phyloP scores from a whole-genome alignment of 176 grass and related monocot species.

The Zoysia pacifica region DNA sequence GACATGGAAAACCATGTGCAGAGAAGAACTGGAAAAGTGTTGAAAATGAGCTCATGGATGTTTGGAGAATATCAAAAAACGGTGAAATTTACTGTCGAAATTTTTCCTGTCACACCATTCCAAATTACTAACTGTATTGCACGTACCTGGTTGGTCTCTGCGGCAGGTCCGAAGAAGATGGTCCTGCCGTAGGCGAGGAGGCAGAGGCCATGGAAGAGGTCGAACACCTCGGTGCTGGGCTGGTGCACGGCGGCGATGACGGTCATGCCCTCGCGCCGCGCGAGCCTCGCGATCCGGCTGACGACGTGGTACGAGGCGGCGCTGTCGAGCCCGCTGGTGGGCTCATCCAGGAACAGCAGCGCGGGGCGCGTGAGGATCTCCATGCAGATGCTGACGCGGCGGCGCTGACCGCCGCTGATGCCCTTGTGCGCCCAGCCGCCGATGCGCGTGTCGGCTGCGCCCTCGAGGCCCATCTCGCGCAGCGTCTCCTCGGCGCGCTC shows the following conservation, averaged over 20 bases:
- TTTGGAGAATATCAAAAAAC: no score
- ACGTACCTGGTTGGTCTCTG: not conserved
- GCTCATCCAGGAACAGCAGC: conserved; percentile 45
- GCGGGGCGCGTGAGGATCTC: not conserved
- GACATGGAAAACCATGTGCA: not conserved
- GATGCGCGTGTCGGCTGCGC: not conserved
- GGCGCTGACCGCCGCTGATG: not conserved
- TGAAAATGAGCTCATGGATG: no score
- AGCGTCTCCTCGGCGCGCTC: not conserved
- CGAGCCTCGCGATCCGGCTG: conserved; percentile 34
- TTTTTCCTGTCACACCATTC: no score
- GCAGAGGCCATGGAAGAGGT: not conserved
- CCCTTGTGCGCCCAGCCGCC: not conserved
- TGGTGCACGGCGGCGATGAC: not conserved
- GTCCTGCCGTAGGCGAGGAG: not conserved
- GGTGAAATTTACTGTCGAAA: no score
- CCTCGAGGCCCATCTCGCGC: not conserved
- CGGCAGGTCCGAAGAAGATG: not conserved
- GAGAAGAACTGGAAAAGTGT: not conserved
- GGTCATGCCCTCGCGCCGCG: not conserved
- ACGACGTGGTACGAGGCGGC: conserved; percentile 54
- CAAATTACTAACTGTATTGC: no score
- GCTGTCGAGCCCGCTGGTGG: conserved; percentile 41
- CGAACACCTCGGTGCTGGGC: not conserved
- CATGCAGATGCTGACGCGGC: not conserved